Percentiles rank a stretch among this genome's conserved stretches.
These are phyloP conservation scores for Irineochytrium annulatum DNA, from an alignment of 192 early-diverging fungal genomes.

Conservation along the genomic window DNA sequence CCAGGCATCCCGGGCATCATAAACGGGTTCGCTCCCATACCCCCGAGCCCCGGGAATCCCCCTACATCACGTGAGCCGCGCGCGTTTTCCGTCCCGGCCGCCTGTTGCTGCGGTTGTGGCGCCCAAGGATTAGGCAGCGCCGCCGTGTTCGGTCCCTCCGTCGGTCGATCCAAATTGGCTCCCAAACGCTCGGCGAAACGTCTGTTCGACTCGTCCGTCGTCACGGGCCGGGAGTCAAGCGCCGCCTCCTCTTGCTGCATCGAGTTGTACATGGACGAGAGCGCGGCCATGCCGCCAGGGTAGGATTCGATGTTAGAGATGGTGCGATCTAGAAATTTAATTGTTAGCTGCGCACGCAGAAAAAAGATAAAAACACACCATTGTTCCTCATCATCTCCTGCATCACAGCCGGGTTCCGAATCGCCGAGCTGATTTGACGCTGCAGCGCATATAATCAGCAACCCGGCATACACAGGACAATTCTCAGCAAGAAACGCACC, in stretches of 20 bases:
- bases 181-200: constrained; percentile 26
- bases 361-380: background rate
- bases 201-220: constrained; percentile 29
- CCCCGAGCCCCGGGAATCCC: too few relatives aligned
- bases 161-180: constrained; percentile 4
- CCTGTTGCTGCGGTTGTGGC: background rate
- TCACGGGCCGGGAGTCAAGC: constrained; percentile 1
- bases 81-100: too few relatives aligned
- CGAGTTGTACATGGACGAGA: constrained; percentile 22
- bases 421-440: constrained; percentile 15
- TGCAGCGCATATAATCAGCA: too few relatives aligned
- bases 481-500: too few relatives aligned
- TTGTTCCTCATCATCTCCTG: constrained; percentile 33
- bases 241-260: constrained; percentile 22
- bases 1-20: too few relatives aligned
- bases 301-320: constrained; percentile 26
- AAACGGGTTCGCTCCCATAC: too few relatives aligned
- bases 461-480: too few relatives aligned
- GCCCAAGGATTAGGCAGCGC: constrained; percentile 33
- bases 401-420: constrained; percentile 28
- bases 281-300: constrained; percentile 27
- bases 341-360: too few relatives aligned
- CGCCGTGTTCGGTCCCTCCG: background rate
- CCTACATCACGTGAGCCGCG: too few relatives aligned
- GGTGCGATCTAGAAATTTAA: constrained; percentile 9